Evolutionary conservation across 805 yeast species (phyloP).

Genomic region (Blastobotrys terrestris): DNA sequence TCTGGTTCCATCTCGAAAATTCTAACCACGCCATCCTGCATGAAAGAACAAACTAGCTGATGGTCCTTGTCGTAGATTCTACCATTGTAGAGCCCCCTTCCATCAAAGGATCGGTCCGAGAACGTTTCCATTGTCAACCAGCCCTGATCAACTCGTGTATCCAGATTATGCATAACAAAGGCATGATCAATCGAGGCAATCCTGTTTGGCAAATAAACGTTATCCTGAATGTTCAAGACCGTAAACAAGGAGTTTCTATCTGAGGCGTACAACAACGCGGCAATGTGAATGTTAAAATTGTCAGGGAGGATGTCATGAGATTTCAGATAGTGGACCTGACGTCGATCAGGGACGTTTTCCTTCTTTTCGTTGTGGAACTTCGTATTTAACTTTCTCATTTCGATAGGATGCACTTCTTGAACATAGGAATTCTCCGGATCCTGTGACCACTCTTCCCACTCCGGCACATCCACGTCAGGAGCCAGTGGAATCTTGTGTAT

Average conservation of each 20-base stretch:
- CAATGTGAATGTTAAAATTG: slow-evolving; percentile 24
- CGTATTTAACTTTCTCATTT: slow-evolving; percentile 26
- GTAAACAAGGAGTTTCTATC: slow-evolving; percentile 31
- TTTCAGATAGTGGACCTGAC: slow-evolving; percentile 25
- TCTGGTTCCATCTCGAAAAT: slow-evolving; percentile 1
- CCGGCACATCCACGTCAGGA: slow-evolving; percentile 24
- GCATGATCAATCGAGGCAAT: slow-evolving; percentile 29
- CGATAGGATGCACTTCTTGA: slow-evolving; percentile 25
- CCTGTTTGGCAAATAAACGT: slow-evolving; percentile 11
- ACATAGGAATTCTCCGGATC: slow-evolving; percentile 8
- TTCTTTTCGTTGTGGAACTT: slow-evolving; percentile 15
- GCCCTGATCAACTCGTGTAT: slow-evolving; percentile 18
- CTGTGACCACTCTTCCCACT: slow-evolving; percentile 17
- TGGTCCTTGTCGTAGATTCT: slow-evolving; percentile 22
- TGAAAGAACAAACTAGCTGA: slow-evolving; percentile 24
- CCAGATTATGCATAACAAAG: slow-evolving; percentile 25
- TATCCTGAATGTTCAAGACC: slow-evolving; percentile 23
- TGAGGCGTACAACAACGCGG: slow-evolving; percentile 28
- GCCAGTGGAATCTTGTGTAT: slow-evolving; percentile 19
- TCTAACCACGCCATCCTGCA: slow-evolving; percentile 26
- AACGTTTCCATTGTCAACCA: slow-evolving; percentile 29
- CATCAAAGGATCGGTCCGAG: slow-evolving; percentile 25
- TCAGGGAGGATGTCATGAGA: slow-evolving; percentile 17
- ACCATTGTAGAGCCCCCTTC: slow-evolving; percentile 29
- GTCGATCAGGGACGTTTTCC: slow-evolving; percentile 15